These are phyloP conservation scores for Coprinellus micaceus DNA, from an alignment of 768 basidiomycete species.

Conservation along the genomic window DNA sequence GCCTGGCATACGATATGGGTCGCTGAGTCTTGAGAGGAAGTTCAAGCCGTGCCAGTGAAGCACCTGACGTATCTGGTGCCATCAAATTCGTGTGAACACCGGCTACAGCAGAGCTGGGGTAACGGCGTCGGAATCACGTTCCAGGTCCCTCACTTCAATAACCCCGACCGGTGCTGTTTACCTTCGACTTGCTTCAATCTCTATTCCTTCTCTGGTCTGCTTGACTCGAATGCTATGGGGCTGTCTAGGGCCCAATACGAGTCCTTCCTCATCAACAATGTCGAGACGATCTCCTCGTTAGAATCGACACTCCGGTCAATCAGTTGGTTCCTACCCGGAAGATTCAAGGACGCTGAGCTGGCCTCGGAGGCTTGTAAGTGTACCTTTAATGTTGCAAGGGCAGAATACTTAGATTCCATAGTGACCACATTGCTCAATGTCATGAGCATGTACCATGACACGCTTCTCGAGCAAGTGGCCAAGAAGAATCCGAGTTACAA, in stretches of 20 bases:
- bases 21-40: too few relatives aligned
- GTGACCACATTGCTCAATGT: conserved; percentile 87
- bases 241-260: conserved; percentile 72
- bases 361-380: conserved; percentile 90
- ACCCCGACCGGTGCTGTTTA: background rate
- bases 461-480: conserved; percentile 69
- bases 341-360: conserved; percentile 96
- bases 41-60: too few relatives aligned
- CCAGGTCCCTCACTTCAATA: background rate
- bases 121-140: conserved; percentile 20
- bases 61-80: background rate
- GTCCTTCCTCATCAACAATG: conserved; percentile 77
- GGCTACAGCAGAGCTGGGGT: too few relatives aligned
- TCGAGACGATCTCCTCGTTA: conserved; percentile 79
- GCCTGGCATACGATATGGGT: background rate
- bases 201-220: conserved; percentile 6
- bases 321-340: conserved; percentile 93
- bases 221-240: conserved; percentile 43
- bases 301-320: conserved; percentile 87
- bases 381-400: conserved; percentile 12
- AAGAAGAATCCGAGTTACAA: conserved; percentile 64
- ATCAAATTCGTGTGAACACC: background rate
- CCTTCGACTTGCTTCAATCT: background rate
- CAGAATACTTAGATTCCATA: conserved; percentile 29
- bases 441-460: conserved; percentile 93